These are phyloP conservation scores for Aspergillus candidus DNA, from an alignment of 2,329 filamentous ascomycete species.

Conservation along the genomic window DNA sequence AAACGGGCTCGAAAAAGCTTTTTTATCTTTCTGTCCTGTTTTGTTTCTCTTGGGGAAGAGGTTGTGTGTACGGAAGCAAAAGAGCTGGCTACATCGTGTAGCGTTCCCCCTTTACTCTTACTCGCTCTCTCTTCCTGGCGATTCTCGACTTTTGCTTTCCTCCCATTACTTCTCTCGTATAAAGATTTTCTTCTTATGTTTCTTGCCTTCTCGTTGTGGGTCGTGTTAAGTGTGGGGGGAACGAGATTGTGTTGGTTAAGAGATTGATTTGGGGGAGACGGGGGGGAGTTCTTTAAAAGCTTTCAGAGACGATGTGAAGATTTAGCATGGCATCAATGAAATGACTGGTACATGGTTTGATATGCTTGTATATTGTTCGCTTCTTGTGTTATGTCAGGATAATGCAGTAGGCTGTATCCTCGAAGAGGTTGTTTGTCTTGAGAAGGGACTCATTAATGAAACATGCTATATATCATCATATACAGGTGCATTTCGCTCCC, in stretches of 20 bases:
- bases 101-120: slow-evolving; percentile 15
- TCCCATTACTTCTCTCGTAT: slow-evolving; percentile 9
- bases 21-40: background rate
- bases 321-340: slow-evolving; percentile 19
- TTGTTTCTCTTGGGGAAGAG: slow-evolving; percentile 8
- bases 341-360: slow-evolving; percentile 22
- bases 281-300: background rate
- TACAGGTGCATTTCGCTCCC: too few species aligned
- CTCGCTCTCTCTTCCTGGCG: slow-evolving; percentile 9
- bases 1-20: slow-evolving; percentile 33
- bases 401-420: background rate
- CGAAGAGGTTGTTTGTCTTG: background rate
- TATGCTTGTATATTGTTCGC: slow-evolving; percentile 15
- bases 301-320: slow-evolving; percentile 13
- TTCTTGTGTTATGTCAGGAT: background rate
- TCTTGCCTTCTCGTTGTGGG: slow-evolving; percentile 11
- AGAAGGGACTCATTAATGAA: too few species aligned
- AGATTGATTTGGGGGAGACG: slow-evolving; percentile 1
- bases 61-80: slow-evolving; percentile 2
- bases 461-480: too few species aligned
- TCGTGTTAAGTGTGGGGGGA: slow-evolving; percentile 7
- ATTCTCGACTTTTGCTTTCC: slow-evolving; percentile 10
- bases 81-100: background rate
- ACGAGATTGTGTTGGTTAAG: slow-evolving; percentile 1
- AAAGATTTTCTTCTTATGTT: slow-evolving; percentile 11